Evolutionary conservation across 2,329 filamentous ascomycete genomes (phyloP).

Genomic region (Paraphaeosphaeria sporulosa): DNA sequence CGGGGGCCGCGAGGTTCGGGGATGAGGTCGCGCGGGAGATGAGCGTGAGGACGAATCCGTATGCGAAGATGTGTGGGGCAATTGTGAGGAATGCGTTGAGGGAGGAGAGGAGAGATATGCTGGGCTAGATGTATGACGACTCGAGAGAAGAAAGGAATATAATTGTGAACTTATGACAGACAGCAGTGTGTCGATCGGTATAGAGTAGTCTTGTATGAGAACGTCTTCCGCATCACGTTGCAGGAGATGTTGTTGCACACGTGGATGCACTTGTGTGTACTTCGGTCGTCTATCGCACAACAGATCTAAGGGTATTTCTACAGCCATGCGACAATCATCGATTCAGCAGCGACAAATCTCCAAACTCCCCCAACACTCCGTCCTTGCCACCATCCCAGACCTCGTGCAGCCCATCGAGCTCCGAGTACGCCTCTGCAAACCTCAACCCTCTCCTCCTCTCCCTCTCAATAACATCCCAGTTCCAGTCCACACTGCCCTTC

Average conservation of each 20-base stretch:
- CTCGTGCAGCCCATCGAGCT: slow-evolving; percentile 61
- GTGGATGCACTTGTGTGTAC: neutral
- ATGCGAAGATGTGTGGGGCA: slow-evolving; percentile 68
- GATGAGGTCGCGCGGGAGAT: slow-evolving; percentile 65
- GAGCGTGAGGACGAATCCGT: slow-evolving; percentile 68
- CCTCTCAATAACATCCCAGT: slow-evolving; percentile 67
- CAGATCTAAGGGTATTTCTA: slow-evolving; percentile 25
- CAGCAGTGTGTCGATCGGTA: slow-evolving; percentile 17
- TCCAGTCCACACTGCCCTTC: slow-evolving; percentile 57
- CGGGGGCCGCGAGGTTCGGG: slow-evolving; percentile 62
- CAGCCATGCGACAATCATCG: slow-evolving; percentile 14
- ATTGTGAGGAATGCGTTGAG: slow-evolving; percentile 68
- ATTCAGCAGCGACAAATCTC: slow-evolving; percentile 40
- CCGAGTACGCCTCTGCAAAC: slow-evolving; percentile 63
- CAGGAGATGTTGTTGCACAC: too few relatives aligned
- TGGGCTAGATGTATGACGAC: slow-evolving; percentile 20
- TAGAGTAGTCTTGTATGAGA: neutral
- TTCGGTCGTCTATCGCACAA: neutral
- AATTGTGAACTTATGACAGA: slow-evolving; percentile 42
- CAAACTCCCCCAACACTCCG: slow-evolving; percentile 54
- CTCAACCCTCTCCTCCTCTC: slow-evolving; percentile 63
- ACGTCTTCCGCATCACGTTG: neutral
- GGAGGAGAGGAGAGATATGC: slow-evolving; percentile 54
- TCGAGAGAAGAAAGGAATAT: slow-evolving; percentile 27
- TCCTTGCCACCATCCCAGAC: slow-evolving; percentile 56